Evolutionary conservation across 176 grass and related monocot species (phyloP), one percentile per base, ranked within the genome.

Genomic region (Oryza australiensis): DNA sequence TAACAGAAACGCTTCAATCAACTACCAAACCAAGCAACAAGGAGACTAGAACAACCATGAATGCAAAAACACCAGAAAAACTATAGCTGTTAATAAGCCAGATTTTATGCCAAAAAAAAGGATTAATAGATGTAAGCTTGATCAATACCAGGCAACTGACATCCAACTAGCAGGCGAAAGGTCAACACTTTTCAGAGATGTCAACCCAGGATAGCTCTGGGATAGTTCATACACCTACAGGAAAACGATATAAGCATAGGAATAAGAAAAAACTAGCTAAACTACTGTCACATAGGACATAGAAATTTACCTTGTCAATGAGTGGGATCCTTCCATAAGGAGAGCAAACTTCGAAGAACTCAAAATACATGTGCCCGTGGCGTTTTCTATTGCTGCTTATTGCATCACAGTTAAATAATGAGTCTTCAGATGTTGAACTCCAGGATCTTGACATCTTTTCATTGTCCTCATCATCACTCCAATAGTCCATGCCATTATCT

Each of bases 81-180:
- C n/a, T 34, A 10, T 28, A 66, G 73, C 5, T 33, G 15, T 38
- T 70, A 26, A 76, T 69, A 69, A 70, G 27, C 51, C 62, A 82
- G 32, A 4, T 16, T 48, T 22, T 85, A 43, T 8, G 40, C 55
- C 12, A 57, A 76, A 70, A 80, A 7, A 74, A 69, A 82, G 20
- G 67, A 79, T 45, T 22, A 73, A 37, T 37, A 5, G 45, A 42
- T 33, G 62, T 30, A 84, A 77, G 41, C 60, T 82, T 35, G 64
- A 71, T 26, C 90, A 40, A 40, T 99, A 99, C 96, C 96, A 99
- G 57, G 93, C 87, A 67, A 99, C 93, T 23, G 96, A 90, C 93
- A 99, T 91, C 96, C 96, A 99, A 81, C 96, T 99, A 38, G 81
- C 87, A 34, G 93, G 87, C 0, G 96, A 91, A 80, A 99, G 93